phyloP scores from a whole-genome alignment of 257 asterid genomes.

The Ligustrum vulgare region DNA sequence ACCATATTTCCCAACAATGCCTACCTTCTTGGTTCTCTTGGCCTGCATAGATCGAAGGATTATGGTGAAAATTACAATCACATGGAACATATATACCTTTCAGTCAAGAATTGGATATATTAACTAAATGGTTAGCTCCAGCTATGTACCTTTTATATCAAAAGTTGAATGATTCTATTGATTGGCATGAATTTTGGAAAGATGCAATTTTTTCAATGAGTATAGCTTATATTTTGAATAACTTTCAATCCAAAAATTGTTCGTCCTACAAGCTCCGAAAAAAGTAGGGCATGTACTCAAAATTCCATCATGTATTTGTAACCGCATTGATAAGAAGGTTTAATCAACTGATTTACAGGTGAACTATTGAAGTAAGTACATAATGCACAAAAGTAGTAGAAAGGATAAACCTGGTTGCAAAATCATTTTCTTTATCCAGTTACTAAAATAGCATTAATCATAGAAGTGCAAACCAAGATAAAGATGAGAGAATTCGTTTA shows the following conservation, averaged over 20 bases:
- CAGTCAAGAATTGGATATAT: no score
- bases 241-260: neutral
- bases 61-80: neutral
- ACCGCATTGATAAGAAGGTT: neutral
- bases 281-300: neutral
- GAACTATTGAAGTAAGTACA: neutral
- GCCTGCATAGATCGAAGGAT: neutral
- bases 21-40: constrained; percentile 16
- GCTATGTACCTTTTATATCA: no score
- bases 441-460: neutral
- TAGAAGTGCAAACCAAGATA: neutral
- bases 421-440: neutral
- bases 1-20: constrained; percentile 16
- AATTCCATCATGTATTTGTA: neutral
- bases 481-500: neutral
- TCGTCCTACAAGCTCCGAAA: neutral
- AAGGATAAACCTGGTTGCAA: neutral
- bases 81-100: neutral
- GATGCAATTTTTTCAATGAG: no score
- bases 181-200: no score
- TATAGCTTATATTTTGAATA: neutral
- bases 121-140: no score
- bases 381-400: neutral
- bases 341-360: neutral
- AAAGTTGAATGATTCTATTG: no score